These are phyloP conservation scores for Fomitopsis serialis DNA, from an alignment of 768 basidiomycete genomes.

Conservation along the genomic window DNA sequence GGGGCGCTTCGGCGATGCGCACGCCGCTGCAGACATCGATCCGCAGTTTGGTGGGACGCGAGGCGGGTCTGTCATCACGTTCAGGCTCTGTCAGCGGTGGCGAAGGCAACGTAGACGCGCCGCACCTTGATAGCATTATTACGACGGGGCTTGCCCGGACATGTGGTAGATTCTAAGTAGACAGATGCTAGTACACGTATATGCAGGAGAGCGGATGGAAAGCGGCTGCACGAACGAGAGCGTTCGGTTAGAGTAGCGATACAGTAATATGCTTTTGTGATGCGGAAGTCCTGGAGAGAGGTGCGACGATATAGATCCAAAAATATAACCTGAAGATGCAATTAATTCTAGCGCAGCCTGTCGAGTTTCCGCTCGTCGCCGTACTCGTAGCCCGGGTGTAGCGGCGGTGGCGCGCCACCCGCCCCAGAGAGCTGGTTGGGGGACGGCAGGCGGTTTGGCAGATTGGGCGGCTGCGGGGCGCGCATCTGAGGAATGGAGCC, in stretches of 20 bases:
- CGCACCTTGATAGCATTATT: not conserved
- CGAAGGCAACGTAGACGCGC: not conserved
- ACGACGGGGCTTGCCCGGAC: not conserved
- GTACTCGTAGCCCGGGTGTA: constrained; percentile 9
- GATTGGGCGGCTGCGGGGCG: constrained; percentile 1
- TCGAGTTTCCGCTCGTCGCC: constrained; percentile 13
- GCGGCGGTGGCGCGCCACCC: not conserved
- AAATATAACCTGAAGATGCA: constrained; percentile 1
- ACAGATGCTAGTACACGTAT: constrained; percentile 3
- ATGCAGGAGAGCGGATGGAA: not conserved
- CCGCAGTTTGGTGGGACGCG: not conserved
- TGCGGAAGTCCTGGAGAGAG: not conserved
- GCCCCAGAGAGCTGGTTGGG: not conserved
- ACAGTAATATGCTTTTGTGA: constrained; percentile 3
- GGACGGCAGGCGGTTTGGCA: constrained; percentile 4
- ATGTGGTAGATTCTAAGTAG: not conserved
- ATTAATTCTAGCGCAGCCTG: constrained; percentile 12
- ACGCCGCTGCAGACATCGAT: not conserved
- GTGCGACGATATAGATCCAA: constrained; percentile 3
- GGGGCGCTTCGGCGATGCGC: not conserved
- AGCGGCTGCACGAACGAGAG: not conserved
- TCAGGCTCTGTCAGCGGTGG: constrained; percentile 1
- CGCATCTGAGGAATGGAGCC: constrained; percentile 4
- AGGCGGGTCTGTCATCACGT: not conserved
- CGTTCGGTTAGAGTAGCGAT: constrained; percentile 2